Percentiles rank a stretch among this genome's conserved stretches.
Conservation (phyloP, 2,329 filamentous ascomycete species). For the Diaporthe batatas region DNA sequence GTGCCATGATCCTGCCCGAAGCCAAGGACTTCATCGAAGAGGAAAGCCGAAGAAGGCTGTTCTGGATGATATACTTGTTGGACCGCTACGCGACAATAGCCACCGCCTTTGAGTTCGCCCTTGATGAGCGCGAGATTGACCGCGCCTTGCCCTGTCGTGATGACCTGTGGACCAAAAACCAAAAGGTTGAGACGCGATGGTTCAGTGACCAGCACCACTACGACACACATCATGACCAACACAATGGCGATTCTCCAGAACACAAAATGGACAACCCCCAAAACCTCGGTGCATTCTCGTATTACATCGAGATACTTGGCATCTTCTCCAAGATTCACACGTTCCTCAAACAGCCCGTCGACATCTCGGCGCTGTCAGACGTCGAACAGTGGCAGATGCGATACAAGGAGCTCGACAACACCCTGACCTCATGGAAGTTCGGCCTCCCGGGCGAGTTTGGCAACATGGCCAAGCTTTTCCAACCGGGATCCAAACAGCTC, state of each 20-base stretch:
- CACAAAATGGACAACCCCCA: constrained; percentile 78
- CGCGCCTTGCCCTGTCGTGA: constrained; percentile 88
- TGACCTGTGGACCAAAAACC: constrained; percentile 86
- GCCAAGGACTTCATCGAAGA: constrained; percentile 90
- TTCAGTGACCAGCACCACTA: constrained; percentile 63
- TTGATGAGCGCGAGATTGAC: constrained; percentile 92
- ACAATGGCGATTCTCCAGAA: constrained; percentile 59
- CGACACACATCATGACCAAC: constrained; percentile 37
- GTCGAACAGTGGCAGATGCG: constrained; percentile 91
- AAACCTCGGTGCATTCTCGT: constrained; percentile 88
- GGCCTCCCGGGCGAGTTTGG: constrained; percentile 85
- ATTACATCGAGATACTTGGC: constrained; percentile 90
- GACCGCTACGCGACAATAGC: constrained; percentile 92
- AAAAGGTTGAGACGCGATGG: constrained; percentile 86
- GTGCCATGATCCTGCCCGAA: constrained; percentile 87
- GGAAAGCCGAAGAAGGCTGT: constrained; percentile 84
- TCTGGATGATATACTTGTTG: constrained; percentile 95
- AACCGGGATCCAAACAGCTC: constrained; percentile 75
- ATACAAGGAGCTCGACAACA: constrained; percentile 86
- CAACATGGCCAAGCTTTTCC: constrained; percentile 84
- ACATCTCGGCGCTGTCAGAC: constrained; percentile 85
- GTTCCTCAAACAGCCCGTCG: constrained; percentile 89
- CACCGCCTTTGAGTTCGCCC: constrained; percentile 91
- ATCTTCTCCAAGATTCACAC: constrained; percentile 90
- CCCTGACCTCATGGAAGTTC: constrained; percentile 86